Evolutionary conservation across 768 basidiomycete genomes (phyloP).

Genomic region (Cystobasidium ongulense): DNA sequence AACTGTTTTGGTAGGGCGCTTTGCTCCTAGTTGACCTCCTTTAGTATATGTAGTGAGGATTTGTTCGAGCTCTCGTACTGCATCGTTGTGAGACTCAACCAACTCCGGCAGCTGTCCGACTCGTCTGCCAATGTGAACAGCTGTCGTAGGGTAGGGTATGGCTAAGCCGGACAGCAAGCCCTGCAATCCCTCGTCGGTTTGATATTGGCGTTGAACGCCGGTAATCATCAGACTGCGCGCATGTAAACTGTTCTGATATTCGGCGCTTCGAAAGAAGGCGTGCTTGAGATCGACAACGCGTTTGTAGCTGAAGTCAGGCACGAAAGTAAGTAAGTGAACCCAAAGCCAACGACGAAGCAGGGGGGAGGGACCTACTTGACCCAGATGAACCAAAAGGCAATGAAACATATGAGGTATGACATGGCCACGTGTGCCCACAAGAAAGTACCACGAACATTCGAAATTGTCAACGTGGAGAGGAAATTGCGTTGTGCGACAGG

Average conservation of each 20-base stretch:
- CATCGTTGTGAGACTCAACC: constrained; percentile 63
- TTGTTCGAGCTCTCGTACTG: constrained; percentile 86
- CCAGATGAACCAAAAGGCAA: constrained; percentile 54
- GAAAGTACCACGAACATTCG: constrained; percentile 37
- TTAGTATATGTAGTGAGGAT: constrained; percentile 75
- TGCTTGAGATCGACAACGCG: constrained; percentile 61
- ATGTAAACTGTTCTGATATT: constrained; percentile 79
- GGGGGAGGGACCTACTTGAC: constrained; percentile 48
- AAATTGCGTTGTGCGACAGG: constrained; percentile 47
- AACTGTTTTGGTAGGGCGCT: constrained; percentile 68
- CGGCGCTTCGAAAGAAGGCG: constrained; percentile 56
- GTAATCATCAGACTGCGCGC: constrained; percentile 79
- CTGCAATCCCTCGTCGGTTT: constrained; percentile 75
- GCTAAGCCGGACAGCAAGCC: constrained; percentile 53
- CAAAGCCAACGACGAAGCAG: too few species aligned
- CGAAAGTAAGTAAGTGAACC: neutral
- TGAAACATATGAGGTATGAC: constrained; percentile 65
- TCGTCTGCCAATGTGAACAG: constrained; percentile 77
- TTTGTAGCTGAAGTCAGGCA: constrained; percentile 7
- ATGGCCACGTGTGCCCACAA: constrained; percentile 42
- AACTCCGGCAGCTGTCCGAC: constrained; percentile 82
- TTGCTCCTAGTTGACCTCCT: constrained; percentile 69
- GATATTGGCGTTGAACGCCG: constrained; percentile 67
- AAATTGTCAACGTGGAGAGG: constrained; percentile 43
- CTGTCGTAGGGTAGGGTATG: constrained; percentile 82